These are phyloP conservation scores for Pseudoneurospora amorphoporcata DNA, from an alignment of 495 filamentous ascomycete species.

Conservation along the genomic window DNA sequence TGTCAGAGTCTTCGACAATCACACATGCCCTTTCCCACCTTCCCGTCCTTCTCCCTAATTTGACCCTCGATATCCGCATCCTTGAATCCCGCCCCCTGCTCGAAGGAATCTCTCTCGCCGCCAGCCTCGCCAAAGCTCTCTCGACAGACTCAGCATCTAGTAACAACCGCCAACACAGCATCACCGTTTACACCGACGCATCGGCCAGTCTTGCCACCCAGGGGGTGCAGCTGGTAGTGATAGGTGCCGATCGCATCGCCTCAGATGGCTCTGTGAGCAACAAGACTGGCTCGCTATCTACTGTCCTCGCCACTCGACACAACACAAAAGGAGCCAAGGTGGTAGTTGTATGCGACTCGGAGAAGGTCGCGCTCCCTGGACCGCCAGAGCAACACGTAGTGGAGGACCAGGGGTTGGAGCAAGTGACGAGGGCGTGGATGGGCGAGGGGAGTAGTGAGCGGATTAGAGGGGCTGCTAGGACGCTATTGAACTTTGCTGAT, in stretches of 20 bases:
- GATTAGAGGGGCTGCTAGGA: slow-evolving; percentile 9
- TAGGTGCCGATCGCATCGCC: slow-evolving; percentile 55
- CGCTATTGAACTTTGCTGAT: neutral
- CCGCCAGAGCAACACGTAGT: slow-evolving; percentile 21
- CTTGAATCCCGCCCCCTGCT: slow-evolving; percentile 57
- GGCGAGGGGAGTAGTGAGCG: slow-evolving; percentile 9
- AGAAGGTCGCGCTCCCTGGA: slow-evolving; percentile 46
- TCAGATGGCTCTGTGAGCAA: slow-evolving; percentile 48
- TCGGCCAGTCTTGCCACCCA: slow-evolving; percentile 41
- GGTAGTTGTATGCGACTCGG: slow-evolving; percentile 45
- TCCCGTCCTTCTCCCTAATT: neutral
- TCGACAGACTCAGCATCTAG: slow-evolving; percentile 5
- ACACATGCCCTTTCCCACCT: slow-evolving; percentile 19
- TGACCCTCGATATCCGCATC: slow-evolving; percentile 41
- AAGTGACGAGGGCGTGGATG: slow-evolving; percentile 40
- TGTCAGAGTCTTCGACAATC: slow-evolving; percentile 55
- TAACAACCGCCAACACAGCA: slow-evolving; percentile 13
- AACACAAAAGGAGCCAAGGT: slow-evolving; percentile 28
- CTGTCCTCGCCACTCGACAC: slow-evolving; percentile 39
- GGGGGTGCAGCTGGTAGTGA: slow-evolving; percentile 40
- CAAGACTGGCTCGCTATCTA: slow-evolving; percentile 54
- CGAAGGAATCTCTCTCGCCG: slow-evolving; percentile 51
- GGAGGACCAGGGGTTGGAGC: slow-evolving; percentile 39
- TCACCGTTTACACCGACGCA: slow-evolving; percentile 53
- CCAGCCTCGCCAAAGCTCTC: slow-evolving; percentile 30